A percentile compares a stretch with the other conserved stretches of the same genome.
These are phyloP conservation scores for Yarrowia bubula DNA, from an alignment of 805 yeast species.

Conservation along the genomic window DNA sequence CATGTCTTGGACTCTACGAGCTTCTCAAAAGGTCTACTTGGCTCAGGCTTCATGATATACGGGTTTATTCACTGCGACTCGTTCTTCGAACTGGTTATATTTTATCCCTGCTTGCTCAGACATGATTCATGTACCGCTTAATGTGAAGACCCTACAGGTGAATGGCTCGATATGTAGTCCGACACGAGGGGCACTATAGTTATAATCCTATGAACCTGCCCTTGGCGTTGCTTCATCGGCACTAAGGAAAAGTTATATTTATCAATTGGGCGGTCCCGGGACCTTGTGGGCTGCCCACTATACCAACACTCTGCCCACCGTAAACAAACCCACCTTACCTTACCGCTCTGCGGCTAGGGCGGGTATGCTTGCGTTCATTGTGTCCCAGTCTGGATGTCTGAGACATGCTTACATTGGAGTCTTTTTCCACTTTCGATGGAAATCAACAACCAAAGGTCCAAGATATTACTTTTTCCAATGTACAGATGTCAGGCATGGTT, in stretches of 20 bases:
- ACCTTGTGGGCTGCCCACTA: neutral
- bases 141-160: too few species aligned
- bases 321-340: neutral
- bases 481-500: neutral
- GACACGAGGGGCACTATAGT: too few species aligned
- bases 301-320: neutral
- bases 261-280: neutral
- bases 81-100: neutral
- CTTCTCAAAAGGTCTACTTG: neutral
- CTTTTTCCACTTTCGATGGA: neutral
- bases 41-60: neutral
- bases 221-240: too few species aligned
- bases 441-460: neutral
- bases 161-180: too few species aligned
- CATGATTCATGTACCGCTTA: neutral
- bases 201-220: too few species aligned
- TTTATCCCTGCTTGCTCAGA: neutral
- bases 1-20: neutral
- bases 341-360: neutral
- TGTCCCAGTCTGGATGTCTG: neutral
- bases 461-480: neutral
- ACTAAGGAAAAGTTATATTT: too few species aligned
- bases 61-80: neutral
- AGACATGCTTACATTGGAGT: neutral
- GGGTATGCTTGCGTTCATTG: neutral